Conservation (phyloP, 768 basidiomycete species). For the Hypholoma fasciculare region DNA sequence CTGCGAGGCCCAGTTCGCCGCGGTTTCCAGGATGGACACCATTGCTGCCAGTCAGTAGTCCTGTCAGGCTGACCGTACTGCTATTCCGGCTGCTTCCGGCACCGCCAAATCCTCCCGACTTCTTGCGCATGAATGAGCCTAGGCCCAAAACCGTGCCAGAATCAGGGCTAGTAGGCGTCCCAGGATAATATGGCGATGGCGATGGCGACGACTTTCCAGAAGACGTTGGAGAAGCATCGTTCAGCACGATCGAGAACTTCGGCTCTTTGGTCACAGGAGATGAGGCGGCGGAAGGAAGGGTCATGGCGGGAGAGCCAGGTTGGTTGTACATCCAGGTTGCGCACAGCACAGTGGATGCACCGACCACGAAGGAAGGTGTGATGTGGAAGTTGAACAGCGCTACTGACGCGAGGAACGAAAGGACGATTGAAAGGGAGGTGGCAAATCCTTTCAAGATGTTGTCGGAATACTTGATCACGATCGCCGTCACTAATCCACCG, state of each 20-base stretch:
- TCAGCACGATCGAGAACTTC: conserved; percentile 18
- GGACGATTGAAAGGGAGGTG: conserved; percentile 89
- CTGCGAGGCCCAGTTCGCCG: conserved; percentile 14
- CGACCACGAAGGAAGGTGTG: conserved; percentile 83
- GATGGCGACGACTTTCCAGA: conserved; percentile 21
- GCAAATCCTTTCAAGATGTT: conserved; percentile 95
- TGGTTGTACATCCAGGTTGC: conserved; percentile 95
- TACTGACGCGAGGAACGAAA: conserved; percentile 92
- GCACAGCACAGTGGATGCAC: conserved; percentile 78
- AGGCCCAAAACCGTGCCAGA: conserved; percentile 2
- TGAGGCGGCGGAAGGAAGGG: conserved; percentile 26
- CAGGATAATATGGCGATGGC: conserved; percentile 16
- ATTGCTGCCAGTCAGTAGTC: conserved; percentile 10
- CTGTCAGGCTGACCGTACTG: conserved; percentile 21
- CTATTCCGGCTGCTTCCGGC: conserved; percentile 22
- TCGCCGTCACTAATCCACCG: conserved; percentile 89
- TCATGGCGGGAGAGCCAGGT: conserved; percentile 26
- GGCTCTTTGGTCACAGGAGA: conserved; percentile 18
- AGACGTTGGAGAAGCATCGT: conserved; percentile 17
- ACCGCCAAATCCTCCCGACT: conserved; percentile 21
- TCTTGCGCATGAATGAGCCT: conserved; percentile 24
- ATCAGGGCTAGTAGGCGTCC: conserved; percentile 10
- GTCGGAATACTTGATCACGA: conserved; percentile 94
- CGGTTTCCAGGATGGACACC: conserved; percentile 5
- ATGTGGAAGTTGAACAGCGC: conserved; percentile 89